Evolutionary conservation across 2,329 filamentous ascomycete genomes (phyloP).

Genomic region (Dothiorella sarmentorum): DNA sequence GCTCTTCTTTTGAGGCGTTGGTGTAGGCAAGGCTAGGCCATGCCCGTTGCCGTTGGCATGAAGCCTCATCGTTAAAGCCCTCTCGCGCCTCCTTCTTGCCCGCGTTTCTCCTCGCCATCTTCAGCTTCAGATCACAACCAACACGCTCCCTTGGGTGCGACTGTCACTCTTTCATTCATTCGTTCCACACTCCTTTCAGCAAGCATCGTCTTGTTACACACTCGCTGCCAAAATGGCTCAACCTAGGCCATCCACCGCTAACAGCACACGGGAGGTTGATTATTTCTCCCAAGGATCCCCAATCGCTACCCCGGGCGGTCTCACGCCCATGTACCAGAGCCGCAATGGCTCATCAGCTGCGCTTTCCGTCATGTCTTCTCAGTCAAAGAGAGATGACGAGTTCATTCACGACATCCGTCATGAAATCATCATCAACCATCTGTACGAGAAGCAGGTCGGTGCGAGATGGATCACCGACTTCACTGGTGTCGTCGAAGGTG

Average conservation of each 20-base stretch:
- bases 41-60: neutral
- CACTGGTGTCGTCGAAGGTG: slow-evolving; percentile 10
- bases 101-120: neutral
- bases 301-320: neutral
- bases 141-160: neutral
- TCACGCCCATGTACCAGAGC: slow-evolving; percentile 12
- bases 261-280: neutral
- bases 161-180: neutral
- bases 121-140: neutral
- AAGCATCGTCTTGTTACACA: neutral
- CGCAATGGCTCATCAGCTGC: slow-evolving; percentile 4
- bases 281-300: neutral
- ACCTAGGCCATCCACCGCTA: neutral
- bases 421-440: slow-evolving; percentile 16
- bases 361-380: slow-evolving; percentile 5
- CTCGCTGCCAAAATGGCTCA: neutral
- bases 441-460: slow-evolving; percentile 14
- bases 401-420: slow-evolving; percentile 18
- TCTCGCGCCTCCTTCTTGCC: neutral
- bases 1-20: slow-evolving; percentile 4
- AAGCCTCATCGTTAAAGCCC: neutral
- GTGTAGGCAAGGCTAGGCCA: neutral
- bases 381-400: neutral
- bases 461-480: slow-evolving; percentile 14
- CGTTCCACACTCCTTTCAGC: neutral